Evolutionary conservation across 2,329 filamentous ascomycete genomes (phyloP), one percentile per base, ranked within the genome.

Genomic region (Botryosphaeria agaves): DNA sequence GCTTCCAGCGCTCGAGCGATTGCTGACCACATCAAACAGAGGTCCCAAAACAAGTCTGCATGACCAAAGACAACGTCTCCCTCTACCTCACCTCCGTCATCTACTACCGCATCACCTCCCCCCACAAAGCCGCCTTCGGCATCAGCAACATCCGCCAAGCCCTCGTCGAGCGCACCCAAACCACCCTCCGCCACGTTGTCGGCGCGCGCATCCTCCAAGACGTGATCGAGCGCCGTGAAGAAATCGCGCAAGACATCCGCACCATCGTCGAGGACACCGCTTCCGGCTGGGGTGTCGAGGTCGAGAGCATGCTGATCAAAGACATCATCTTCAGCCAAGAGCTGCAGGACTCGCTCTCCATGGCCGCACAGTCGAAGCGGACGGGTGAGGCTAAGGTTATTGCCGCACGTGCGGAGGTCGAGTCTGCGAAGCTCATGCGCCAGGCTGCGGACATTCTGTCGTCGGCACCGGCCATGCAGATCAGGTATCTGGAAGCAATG

Each of bases 21-120:
- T 23, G 5, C 30, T 23, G 19, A 34, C 26, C 18, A 16, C 20
- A 25, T 11, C 27, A 7, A 12, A 25, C 44, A 57, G 78, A 98
- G 64, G 89, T 98, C 15, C 87, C 87, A 12, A 75, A 85, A 58
- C 89, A 98, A 59, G 74, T 87, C 38, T 95, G 89, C 66, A 98
- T 98, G 85, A 98, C 89, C 54, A 95, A 95, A 63, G 89, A 98
- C 66, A 98, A 98, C 47, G 89, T 95, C 39, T 92, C 81, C 27
- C 67, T 98, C 25, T 76, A 85, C 45, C 67, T 98, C 42, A 95
- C 85, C 28, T 92, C 82, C 5, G 89, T 98, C 51, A 94, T 98
- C 60, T 98, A 98, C 69, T 98, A 98, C 64, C 85, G 93, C 66
- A 87, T 98, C 48, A 80, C 77, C 32, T 79, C 80, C 17, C 89